Conservation (phyloP, 2,329 filamentous ascomycete species). For the Alternaria gaisen region DNA sequence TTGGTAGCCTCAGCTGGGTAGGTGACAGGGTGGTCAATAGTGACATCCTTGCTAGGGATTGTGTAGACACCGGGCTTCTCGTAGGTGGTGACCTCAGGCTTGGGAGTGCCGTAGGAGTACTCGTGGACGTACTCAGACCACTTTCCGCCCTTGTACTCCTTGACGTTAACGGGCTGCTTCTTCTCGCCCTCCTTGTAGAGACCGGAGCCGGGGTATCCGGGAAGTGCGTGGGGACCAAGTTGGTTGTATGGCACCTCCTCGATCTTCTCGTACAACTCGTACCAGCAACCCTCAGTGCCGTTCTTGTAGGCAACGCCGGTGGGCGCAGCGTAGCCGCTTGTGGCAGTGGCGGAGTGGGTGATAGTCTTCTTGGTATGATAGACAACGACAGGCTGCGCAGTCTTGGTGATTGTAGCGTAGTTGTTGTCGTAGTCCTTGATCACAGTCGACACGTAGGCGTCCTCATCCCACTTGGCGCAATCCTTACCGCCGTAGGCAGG, state of each 20-base stretch:
- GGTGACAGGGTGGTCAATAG: constrained; percentile 30
- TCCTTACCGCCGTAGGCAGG: constrained; percentile 24
- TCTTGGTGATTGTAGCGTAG: constrained; percentile 37
- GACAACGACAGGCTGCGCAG: constrained; percentile 37
- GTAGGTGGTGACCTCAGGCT: constrained; percentile 40
- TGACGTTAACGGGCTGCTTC: constrained; percentile 38
- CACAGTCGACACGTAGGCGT: constrained; percentile 39
- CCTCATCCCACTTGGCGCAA: constrained; percentile 33
- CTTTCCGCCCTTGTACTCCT: constrained; percentile 44
- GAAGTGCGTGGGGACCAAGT: constrained; percentile 40
- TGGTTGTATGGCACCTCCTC: constrained; percentile 39
- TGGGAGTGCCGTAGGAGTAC: constrained; percentile 37
- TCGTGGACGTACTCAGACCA: constrained; percentile 36
- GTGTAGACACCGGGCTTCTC: constrained; percentile 42
- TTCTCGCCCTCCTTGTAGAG: constrained; percentile 34
- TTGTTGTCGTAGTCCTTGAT: constrained; percentile 40
- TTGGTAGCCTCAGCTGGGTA: constrained; percentile 34
- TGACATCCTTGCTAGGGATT: constrained; percentile 37
- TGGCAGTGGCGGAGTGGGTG: constrained; percentile 31
- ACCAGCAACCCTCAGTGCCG: constrained; percentile 31
- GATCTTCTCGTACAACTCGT: constrained; percentile 44
- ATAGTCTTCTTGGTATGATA: constrained; percentile 42
- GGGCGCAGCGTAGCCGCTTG: constrained; percentile 20
- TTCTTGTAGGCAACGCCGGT: constrained; percentile 25
- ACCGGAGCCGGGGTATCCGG: constrained; percentile 40